These are phyloP conservation scores for Pyrenochaeta sp. DNA, from an alignment of 2,329 filamentous ascomycete species.

Conservation along the genomic window DNA sequence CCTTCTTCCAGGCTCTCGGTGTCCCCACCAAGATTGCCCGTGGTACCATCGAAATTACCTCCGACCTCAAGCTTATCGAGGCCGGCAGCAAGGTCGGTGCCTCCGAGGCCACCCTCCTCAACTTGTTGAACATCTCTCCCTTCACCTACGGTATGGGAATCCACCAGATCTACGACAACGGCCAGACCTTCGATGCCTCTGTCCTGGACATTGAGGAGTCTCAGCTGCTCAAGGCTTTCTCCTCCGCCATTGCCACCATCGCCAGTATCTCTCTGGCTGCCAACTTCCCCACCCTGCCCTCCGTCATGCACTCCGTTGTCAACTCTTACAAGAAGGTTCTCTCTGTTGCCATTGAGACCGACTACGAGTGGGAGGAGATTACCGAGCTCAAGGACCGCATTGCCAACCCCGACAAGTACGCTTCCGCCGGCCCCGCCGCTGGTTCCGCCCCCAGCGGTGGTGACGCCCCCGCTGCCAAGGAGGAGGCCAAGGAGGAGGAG, in stretches of 20 bases:
- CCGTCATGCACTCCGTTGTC: conserved; percentile 94
- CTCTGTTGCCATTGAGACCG: conserved; percentile 86
- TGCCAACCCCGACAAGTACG: conserved; percentile 97
- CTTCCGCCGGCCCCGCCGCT: conserved; percentile 75
- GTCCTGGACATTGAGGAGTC: conserved; percentile 95
- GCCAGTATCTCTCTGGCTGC: conserved; percentile 88
- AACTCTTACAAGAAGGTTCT: conserved; percentile 98
- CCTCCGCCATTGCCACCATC: conserved; percentile 82
- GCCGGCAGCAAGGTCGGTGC: conserved; percentile 92
- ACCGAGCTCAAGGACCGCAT: conserved; percentile 99
- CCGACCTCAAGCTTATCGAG: conserved; percentile 97
- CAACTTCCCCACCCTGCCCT: conserved; percentile 95
- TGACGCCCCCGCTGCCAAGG: conserved; percentile 52
- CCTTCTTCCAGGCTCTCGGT: conserved; percentile 99
- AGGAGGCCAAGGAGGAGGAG: conserved; percentile 63
- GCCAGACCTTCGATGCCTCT: conserved; percentile 84
- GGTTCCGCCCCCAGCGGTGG: conserved; percentile 61
- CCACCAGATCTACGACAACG: conserved; percentile 94
- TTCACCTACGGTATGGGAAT: conserved; percentile 90
- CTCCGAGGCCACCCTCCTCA: conserved; percentile 97
- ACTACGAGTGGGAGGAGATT: conserved; percentile 94
- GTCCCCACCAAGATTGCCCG: conserved; percentile 99
- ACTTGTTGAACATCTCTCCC: conserved; percentile 98
- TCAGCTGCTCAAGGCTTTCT: conserved; percentile 87
- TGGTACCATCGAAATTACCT: conserved; percentile 99